These are phyloP conservation scores for Calamus simplicifolius DNA, from an alignment of 176 grass and related monocot species.

Conservation along the genomic window DNA sequence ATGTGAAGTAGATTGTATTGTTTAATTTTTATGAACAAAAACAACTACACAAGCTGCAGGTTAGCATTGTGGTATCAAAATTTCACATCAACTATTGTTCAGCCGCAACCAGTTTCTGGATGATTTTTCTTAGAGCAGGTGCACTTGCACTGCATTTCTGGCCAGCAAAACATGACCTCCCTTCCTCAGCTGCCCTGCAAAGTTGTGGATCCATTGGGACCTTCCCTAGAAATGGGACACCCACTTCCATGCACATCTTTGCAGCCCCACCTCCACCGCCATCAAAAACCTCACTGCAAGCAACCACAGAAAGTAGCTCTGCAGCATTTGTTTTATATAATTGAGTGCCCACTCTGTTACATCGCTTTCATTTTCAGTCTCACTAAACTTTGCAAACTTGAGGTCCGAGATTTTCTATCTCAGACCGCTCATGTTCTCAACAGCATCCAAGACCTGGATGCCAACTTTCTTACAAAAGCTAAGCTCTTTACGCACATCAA, in stretches of 20 bases:
- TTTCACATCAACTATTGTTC: constrained; percentile 5
- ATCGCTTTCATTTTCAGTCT: constrained; percentile 36
- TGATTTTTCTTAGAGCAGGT: constrained; percentile 53
- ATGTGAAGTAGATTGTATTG: no score
- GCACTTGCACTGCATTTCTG: constrained; percentile 70
- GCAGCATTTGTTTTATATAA: constrained; percentile 66
- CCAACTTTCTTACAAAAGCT: constrained; percentile 82
- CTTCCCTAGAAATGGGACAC: constrained; percentile 79
- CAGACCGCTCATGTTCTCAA: constrained; percentile 79
- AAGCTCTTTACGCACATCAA: constrained; percentile 64
- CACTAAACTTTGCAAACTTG: constrained; percentile 43
- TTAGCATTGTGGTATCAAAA: no score
- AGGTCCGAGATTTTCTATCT: constrained; percentile 45
- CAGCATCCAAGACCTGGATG: constrained; percentile 47
- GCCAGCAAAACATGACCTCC: constrained; percentile 78
- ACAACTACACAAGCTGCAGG: no score
- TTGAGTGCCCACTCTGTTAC: constrained; percentile 41
- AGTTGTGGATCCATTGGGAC: constrained; percentile 88
- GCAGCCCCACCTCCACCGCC: constrained; percentile 60
- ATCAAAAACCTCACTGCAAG: constrained; percentile 81
- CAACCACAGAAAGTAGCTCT: constrained; percentile 45
- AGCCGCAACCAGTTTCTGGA: constrained; percentile 55
- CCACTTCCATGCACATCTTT: constrained; percentile 82
- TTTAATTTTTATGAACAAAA: no score
- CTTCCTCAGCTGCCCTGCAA: constrained; percentile 90